Percentiles rank a stretch among this genome's conserved stretches.
Conservation (phyloP, 2,329 filamentous ascomycete species). For the Mycosphaerelloides madeirae region DNA sequence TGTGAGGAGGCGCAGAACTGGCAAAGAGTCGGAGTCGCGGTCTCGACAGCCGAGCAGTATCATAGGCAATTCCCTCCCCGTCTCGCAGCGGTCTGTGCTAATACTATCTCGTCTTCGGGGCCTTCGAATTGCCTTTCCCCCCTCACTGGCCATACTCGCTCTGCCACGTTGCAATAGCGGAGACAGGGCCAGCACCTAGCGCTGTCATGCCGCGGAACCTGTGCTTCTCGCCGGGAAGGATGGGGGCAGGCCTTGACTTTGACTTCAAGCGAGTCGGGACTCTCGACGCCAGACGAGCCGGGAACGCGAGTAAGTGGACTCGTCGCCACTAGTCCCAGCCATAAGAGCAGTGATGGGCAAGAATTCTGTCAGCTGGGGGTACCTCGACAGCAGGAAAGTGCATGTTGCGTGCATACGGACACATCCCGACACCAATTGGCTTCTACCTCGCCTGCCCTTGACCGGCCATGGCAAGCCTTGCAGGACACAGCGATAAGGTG, state of each 20-base stretch:
- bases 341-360: constrained; percentile 39
- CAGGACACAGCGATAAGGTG: constrained; percentile 45
- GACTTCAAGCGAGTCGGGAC: constrained; percentile 21
- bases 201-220: constrained; percentile 15
- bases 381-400: constrained; percentile 29
- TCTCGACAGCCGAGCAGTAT: constrained; percentile 12
- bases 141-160: constrained; percentile 31
- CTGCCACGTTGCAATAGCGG: constrained; percentile 51
- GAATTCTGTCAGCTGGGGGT: constrained; percentile 34
- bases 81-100: constrained; percentile 14
- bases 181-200: constrained; percentile 38
- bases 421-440: constrained; percentile 21
- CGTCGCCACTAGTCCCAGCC: constrained; percentile 40
- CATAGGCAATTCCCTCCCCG: constrained; percentile 8
- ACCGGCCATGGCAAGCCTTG: constrained; percentile 30
- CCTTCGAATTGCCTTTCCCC: constrained; percentile 25
- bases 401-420: constrained; percentile 12
- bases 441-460: constrained; percentile 8
- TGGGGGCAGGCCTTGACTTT: constrained; percentile 36
- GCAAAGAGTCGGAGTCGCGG: too few species aligned
- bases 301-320: constrained; percentile 40
- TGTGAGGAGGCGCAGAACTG: too few species aligned
- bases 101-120: constrained; percentile 16
- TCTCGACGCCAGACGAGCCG: constrained; percentile 25
- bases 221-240: constrained; percentile 28